Evolutionary conservation across 2,329 filamentous ascomycete species (phyloP).

Genomic region (Ophiocordyceps camponoti-leonardi): DNA sequence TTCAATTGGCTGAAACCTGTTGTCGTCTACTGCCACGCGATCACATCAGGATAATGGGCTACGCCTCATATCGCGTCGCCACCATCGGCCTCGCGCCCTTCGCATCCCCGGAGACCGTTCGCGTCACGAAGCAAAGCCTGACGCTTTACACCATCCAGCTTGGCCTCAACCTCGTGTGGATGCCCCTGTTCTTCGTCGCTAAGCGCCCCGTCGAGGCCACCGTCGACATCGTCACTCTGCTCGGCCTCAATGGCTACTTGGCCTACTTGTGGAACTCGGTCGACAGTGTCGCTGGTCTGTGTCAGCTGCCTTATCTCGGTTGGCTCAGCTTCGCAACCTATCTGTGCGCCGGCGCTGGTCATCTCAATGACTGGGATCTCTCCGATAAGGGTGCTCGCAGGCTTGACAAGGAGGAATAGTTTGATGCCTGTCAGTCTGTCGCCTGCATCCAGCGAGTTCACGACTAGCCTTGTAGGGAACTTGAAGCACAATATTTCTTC

Average conservation of each 20-base stretch:
- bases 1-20: not conserved
- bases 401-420: slow-evolving; percentile 5
- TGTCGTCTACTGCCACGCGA: not conserved
- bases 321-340: slow-evolving; percentile 87
- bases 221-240: slow-evolving; percentile 55
- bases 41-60: slow-evolving; percentile 53
- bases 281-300: slow-evolving; percentile 55
- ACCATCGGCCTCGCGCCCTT: slow-evolving; percentile 41
- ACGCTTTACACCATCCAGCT: slow-evolving; percentile 78
- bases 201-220: slow-evolving; percentile 59
- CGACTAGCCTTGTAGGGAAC: not conserved
- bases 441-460: not conserved
- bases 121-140: slow-evolving; percentile 47
- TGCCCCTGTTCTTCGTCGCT: slow-evolving; percentile 78
- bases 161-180: slow-evolving; percentile 73
- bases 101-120: slow-evolving; percentile 32
- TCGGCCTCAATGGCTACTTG: slow-evolving; percentile 57
- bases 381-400: slow-evolving; percentile 12
- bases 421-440: not conserved
- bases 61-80: slow-evolving; percentile 67
- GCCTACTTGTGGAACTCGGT: slow-evolving; percentile 60
- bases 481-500: not conserved
- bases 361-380: slow-evolving; percentile 53
- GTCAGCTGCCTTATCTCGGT: slow-evolving; percentile 63
- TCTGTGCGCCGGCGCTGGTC: slow-evolving; percentile 50